Evolutionary conservation across 108 stramenopile genomes (phyloP).

Genomic region (Skeletonema potamos): DNA sequence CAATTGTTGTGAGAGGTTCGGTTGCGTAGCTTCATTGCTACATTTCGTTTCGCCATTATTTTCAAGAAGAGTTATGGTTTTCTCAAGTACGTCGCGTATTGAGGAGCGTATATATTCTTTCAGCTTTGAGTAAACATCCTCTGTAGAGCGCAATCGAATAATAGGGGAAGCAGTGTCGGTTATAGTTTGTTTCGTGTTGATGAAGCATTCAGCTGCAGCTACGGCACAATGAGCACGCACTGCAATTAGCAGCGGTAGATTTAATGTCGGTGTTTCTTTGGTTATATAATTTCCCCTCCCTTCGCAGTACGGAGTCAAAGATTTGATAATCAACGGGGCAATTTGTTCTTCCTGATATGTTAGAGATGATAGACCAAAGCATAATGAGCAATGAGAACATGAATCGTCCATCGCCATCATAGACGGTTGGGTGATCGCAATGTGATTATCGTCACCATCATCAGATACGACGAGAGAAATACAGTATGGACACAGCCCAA

Average conservation of each 20-base stretch:
- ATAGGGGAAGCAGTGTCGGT: background rate
- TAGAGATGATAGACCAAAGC: conserved; percentile 24
- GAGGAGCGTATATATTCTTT: conserved; percentile 19
- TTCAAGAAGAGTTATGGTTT: background rate
- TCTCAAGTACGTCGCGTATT: conserved; percentile 7
- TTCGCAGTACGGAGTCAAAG: conserved; percentile 21
- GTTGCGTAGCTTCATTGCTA: background rate
- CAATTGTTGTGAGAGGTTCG: conserved; percentile 1
- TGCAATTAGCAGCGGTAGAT: conserved; percentile 16
- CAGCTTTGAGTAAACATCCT: conserved; percentile 10
- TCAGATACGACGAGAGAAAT: background rate
- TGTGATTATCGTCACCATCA: too few relatives aligned
- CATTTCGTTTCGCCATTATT: background rate
- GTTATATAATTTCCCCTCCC: conserved; percentile 20
- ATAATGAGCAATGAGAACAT: conserved; percentile 17
- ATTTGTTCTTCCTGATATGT: conserved; percentile 8
- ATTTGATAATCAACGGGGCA: conserved; percentile 9
- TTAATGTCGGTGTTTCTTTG: conserved; percentile 32
- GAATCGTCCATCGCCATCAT: background rate
- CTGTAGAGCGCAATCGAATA: conserved; percentile 11
- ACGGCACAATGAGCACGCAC: conserved; percentile 23
- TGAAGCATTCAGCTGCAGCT: conserved; percentile 7
- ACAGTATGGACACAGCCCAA: background rate
- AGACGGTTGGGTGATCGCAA: background rate
- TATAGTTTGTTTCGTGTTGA: background rate